A percentile compares a stretch with the other conserved stretches of the same genome.
Evolutionary conservation across 225 moss, liverwort and hornwort species (phyloP).

Genomic region (Climacium dendroides): DNA sequence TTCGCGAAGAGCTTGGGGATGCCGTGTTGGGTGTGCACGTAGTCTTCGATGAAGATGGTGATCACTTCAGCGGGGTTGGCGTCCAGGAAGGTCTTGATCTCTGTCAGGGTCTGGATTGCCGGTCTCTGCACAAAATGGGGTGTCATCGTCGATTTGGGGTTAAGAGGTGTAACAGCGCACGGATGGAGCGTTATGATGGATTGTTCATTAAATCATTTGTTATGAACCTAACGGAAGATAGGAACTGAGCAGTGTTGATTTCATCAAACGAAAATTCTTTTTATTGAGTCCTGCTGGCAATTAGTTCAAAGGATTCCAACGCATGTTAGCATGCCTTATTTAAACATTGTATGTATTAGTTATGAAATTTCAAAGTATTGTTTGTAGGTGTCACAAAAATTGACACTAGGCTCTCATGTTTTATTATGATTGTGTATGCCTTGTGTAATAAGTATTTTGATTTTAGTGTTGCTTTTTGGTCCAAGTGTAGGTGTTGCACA

Average conservation of each 20-base stretch:
- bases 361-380: not conserved
- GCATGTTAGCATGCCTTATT: not conserved
- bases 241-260: not conserved
- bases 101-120: constrained; percentile 39
- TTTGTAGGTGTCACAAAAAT: not conserved
- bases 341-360: not conserved
- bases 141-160: not conserved
- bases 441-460: not conserved
- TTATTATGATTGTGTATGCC: not conserved
- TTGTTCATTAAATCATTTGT: no score
- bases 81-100: constrained; percentile 51
- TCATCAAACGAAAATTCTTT: not conserved
- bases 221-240: not conserved
- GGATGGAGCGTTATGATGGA: not conserved
- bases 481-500: not conserved
- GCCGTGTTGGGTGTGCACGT: constrained; percentile 41
- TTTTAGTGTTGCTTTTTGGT: no score
- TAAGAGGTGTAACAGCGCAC: not conserved
- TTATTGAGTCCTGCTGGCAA: not conserved
- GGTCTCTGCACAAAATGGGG: constrained; percentile 38
- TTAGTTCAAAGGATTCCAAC: not conserved
- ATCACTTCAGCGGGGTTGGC: constrained; percentile 62
- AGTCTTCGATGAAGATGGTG: constrained; percentile 86
- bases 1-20: constrained; percentile 40
- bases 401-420: not conserved